Base-by-base conservation (phyloP, 1,139 yeast genomes). In the Suzukiozyma palmioleophila region DNA sequence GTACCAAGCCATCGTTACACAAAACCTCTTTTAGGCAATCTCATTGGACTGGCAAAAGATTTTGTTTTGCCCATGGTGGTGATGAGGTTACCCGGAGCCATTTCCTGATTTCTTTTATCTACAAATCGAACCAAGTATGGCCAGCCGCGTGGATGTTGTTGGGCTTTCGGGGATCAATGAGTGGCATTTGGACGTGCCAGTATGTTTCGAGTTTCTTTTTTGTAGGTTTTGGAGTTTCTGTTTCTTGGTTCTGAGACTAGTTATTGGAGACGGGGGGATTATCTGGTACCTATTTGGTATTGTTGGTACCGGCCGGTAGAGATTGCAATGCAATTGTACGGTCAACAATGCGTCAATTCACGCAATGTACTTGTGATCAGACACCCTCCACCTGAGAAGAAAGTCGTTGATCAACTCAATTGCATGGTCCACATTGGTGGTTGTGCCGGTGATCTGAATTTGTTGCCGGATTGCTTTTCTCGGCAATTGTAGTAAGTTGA, bases 361-460 rank as follows among this genome's bases (percentile, higher is more conserved):
- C 12, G 36, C 37, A 43, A 44, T 25, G 32, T 41, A 44, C 26
- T 34, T 42, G 3, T 41, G 28, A 2, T 35, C 34, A 24, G 43
- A 39, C 13, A 38, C 42, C 32, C 39, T 37, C 31, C 30, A 48
- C 11, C 43, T 8, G 7, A 36, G 26, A 13, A 49, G 36, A 34
- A 45, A 39, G 5, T 33, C 29, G 9, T 46, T 39, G 10, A 60
- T 56, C 40, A 48, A 43, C 13, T 38, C 24, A 10, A 43, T 30
- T 1, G 61, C 62, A 28, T 41, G 32, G 2, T 48, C 42, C 3
- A 60, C 54, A 26, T 49, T 47, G n/a, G 42, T 42, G 2, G 27
- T 34, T 7, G 44, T 36, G 2, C 66, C 66, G 12, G 27, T 32
- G 8, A 55, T 30, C 2, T 38, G 26, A 5, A 54, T 29, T 7